A percentile compares a stretch with the other conserved stretches of the same genome.
Conservation (phyloP, 2,329 filamentous ascomycete species). For the Blumeria hordei region DNA sequence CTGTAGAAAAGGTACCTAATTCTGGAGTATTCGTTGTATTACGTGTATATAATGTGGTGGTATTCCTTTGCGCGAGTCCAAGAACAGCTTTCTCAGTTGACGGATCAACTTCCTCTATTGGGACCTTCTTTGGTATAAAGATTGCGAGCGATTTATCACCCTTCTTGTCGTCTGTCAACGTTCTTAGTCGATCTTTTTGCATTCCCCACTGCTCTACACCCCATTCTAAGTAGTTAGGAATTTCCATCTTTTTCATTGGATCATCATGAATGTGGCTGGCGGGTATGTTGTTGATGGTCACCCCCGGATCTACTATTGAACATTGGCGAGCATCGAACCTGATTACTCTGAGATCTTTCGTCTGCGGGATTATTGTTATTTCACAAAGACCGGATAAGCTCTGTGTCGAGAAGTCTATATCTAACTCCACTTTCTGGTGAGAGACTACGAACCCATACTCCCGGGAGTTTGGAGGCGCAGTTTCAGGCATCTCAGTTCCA, state of each 20-base stretch:
- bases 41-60: conserved; percentile 8
- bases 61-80: conserved; percentile 19
- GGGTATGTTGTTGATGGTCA: conserved; percentile 23
- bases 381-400: conserved; percentile 56
- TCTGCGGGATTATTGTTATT: conserved; percentile 41
- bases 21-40: conserved; percentile 13
- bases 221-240: conserved; percentile 36
- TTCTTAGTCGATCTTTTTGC: conserved; percentile 38
- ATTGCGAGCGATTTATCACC: conserved; percentile 33
- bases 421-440: conserved; percentile 71
- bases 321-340: conserved; percentile 38
- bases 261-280: conserved; percentile 21
- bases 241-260: conserved; percentile 39
- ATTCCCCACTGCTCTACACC: conserved; percentile 53
- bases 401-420: conserved; percentile 62
- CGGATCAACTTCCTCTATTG: conserved; percentile 34
- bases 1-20: conserved; percentile 15
- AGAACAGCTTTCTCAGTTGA: conserved; percentile 23
- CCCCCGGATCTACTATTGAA: conserved; percentile 27
- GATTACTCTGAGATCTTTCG: conserved; percentile 31
- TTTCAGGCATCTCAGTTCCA: conserved; percentile 6
- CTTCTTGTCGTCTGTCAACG: conserved; percentile 11
- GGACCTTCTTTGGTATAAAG: conserved; percentile 31
- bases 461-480: conserved; percentile 2
- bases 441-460: conserved; percentile 28